These are phyloP conservation scores for Alternaria triticimaculans DNA, from an alignment of 2,329 filamentous ascomycete genomes.

Conservation along the genomic window DNA sequence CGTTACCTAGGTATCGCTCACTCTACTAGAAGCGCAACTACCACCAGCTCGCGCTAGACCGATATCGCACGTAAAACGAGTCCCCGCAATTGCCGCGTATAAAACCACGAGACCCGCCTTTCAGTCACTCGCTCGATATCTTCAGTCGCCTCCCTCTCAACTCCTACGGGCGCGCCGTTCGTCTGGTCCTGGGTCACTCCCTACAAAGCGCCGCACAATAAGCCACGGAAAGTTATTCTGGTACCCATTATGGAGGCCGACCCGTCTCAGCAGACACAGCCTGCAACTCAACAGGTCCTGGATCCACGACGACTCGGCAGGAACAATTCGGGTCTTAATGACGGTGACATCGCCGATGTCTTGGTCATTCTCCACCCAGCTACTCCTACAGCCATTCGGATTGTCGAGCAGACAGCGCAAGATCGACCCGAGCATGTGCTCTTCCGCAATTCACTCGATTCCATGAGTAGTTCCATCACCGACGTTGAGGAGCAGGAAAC, in stretches of 20 bases:
- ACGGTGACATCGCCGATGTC: constrained; percentile 85
- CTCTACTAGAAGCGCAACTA: constrained; percentile 8
- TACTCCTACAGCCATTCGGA: constrained; percentile 73
- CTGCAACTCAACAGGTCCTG: constrained; percentile 77
- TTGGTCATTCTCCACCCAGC: constrained; percentile 86
- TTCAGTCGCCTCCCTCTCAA: not conserved
- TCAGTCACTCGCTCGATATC: not conserved
- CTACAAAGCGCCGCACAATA: not conserved
- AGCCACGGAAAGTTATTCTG: not conserved
- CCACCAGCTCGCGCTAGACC: constrained; percentile 5
- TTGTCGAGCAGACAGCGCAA: constrained; percentile 66
- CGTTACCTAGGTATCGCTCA: constrained; percentile 8
- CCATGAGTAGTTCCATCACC: constrained; percentile 46
- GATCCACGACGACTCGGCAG: constrained; percentile 81
- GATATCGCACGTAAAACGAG: not conserved
- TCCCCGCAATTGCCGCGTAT: constrained; percentile 2
- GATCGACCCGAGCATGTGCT: constrained; percentile 67
- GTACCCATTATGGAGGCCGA: constrained; percentile 22
- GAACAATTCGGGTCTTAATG: constrained; percentile 81
- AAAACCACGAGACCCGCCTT: not conserved
- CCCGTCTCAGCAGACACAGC: constrained; percentile 58
- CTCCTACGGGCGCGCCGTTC: not conserved
- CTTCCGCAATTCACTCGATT: constrained; percentile 51
- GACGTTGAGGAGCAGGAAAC: constrained; percentile 53
- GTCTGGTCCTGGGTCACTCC: not conserved